phyloP scores from a whole-genome alignment of 2,329 filamentous ascomycete genomes.

The Stromatinia cepivora region DNA sequence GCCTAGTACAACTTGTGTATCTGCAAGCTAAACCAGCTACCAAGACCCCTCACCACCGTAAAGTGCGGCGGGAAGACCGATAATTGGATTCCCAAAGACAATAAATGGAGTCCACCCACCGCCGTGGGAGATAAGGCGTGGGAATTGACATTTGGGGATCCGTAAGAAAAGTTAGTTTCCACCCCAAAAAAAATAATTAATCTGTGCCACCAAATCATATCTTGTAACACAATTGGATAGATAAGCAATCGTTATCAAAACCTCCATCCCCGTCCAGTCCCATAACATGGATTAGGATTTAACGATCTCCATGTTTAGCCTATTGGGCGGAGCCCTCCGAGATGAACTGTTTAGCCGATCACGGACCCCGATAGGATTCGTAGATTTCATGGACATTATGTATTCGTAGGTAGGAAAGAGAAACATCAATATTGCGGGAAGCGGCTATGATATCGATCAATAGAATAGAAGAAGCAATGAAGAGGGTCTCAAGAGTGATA shows the following conservation, averaged over 20 bases:
- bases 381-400: not conserved
- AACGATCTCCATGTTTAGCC: conserved; percentile 8
- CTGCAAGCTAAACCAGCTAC: not conserved
- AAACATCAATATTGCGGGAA: not conserved
- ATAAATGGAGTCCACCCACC: conserved; percentile 10
- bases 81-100: not conserved
- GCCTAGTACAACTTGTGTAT: not conserved
- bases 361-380: not conserved
- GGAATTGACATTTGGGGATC: not conserved
- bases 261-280: not conserved
- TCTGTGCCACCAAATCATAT: not conserved
- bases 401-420: not conserved
- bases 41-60: not conserved
- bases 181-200: not conserved
- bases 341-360: conserved; percentile 9
- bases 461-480: not conserved
- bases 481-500: not conserved
- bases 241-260: conserved; percentile 6
- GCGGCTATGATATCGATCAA: not conserved
- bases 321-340: conserved; percentile 13
- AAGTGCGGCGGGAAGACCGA: not conserved
- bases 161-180: not conserved
- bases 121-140: not conserved
- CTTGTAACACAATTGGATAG: conserved; percentile 16
- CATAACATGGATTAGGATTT: not conserved